Evolutionary conservation across 495 filamentous ascomycete species (phyloP).

Genomic region (Rusavskia elegans): DNA sequence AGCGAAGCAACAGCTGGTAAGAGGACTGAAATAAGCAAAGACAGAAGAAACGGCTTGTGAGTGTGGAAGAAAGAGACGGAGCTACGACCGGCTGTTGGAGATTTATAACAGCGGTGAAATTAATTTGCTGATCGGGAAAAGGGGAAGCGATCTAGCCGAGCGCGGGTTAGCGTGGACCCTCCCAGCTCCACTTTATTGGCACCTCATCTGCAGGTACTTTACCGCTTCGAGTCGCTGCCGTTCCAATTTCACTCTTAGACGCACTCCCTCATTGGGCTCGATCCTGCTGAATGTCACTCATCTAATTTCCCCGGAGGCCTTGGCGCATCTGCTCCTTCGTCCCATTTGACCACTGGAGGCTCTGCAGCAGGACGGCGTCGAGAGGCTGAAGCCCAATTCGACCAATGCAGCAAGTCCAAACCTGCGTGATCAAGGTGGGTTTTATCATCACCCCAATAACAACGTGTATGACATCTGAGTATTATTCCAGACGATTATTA

Average conservation of each 20-base stretch:
- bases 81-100: slow-evolving; percentile 12
- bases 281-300: not conserved
- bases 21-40: slow-evolving; percentile 19
- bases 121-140: slow-evolving; percentile 4
- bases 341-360: not conserved
- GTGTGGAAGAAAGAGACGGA: slow-evolving; percentile 3
- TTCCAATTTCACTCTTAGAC: not conserved
- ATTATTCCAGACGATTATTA: no score
- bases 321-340: not conserved
- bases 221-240: not conserved
- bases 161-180: not conserved
- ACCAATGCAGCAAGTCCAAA: not conserved
- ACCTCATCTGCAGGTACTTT: not conserved
- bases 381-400: not conserved
- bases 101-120: slow-evolving; percentile 1
- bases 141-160: not conserved
- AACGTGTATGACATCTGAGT: no score
- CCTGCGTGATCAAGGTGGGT: no score
- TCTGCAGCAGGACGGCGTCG: not conserved
- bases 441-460: no score
- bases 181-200: not conserved
- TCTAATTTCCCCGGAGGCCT: slow-evolving; percentile 1
- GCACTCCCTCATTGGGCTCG: not conserved
- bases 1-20: slow-evolving; percentile 20
- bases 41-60: not conserved